Conservation (phyloP, 441 rosid species). For the Metrosideros polymorpha region DNA sequence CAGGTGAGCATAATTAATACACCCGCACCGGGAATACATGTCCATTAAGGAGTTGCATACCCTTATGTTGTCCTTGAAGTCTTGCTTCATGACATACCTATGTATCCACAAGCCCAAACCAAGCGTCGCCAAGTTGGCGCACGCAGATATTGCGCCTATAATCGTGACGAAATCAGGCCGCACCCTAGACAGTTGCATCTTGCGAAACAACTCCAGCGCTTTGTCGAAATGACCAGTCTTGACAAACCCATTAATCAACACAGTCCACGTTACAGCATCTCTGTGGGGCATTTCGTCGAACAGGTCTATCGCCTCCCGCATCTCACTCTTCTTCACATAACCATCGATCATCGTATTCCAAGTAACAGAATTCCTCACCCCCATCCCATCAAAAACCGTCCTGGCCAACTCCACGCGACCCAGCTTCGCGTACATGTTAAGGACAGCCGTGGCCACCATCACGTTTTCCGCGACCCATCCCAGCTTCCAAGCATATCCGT, state of each 20-base stretch:
- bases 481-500: conserved; percentile 50
- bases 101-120: conserved; percentile 62
- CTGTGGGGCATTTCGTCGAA: conserved; percentile 62
- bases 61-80: conserved; percentile 42
- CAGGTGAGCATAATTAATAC: conserved; percentile 45
- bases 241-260: conserved; percentile 66
- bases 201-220: conserved; percentile 50
- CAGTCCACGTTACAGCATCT: conserved; percentile 65
- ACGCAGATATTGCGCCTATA: conserved; percentile 48
- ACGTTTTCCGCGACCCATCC: conserved; percentile 47
- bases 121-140: conserved; percentile 51
- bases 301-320: conserved; percentile 28
- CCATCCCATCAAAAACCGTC: conserved; percentile 13
- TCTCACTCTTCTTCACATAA: conserved; percentile 39
- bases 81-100: conserved; percentile 32
- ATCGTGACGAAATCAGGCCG: conserved; percentile 61
- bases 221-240: conserved; percentile 43
- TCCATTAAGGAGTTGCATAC: conserved; percentile 58
- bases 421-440: conserved; percentile 56
- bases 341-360: conserved; percentile 80
- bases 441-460: conserved; percentile 64
- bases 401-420: conserved; percentile 30
- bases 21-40: conserved; percentile 64
- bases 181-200: conserved; percentile 45
- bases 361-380: conserved; percentile 39